Evolutionary conservation across 2,329 filamentous ascomycete genomes (phyloP).

Genomic region (Periconia sp.): DNA sequence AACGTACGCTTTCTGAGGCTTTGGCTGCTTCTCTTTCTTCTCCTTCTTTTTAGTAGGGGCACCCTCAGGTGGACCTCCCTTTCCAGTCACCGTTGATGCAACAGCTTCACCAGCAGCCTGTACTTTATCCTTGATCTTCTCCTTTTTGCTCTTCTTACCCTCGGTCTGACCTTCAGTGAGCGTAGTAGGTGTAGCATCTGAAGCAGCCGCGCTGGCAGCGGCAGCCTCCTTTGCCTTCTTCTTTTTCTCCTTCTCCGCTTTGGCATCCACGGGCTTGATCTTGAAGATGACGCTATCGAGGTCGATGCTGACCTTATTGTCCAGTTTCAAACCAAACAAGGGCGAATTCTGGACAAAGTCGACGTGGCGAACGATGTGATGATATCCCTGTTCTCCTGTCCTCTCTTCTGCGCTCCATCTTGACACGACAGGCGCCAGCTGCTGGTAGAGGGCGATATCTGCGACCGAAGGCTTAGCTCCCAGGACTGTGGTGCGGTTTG

Average conservation of each 20-base stretch:
- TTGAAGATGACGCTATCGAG: constrained; percentile 81
- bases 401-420: constrained; percentile 84
- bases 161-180: constrained; percentile 40
- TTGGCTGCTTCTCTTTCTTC: constrained; percentile 88
- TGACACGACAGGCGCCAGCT: constrained; percentile 76
- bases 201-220: constrained; percentile 57
- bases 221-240: constrained; percentile 89
- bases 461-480: constrained; percentile 88
- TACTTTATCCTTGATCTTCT: constrained; percentile 58
- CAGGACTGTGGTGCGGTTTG: constrained; percentile 85
- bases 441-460: constrained; percentile 82
- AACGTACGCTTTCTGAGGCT: constrained; percentile 62
- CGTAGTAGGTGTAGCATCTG: constrained; percentile 46
- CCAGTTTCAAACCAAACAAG: constrained; percentile 71
- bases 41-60: constrained; percentile 69
- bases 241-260: constrained; percentile 93
- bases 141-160: constrained; percentile 53
- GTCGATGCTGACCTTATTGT: constrained; percentile 81
- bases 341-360: constrained; percentile 94
- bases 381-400: constrained; percentile 86
- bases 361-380: constrained; percentile 87
- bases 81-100: constrained; percentile 52
- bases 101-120: constrained; percentile 61
- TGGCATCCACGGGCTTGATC: constrained; percentile 86
- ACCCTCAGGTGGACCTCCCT: constrained; percentile 51